Conservation (phyloP, 2,329 filamentous ascomycete genomes). For the Penicillium sp. region DNA sequence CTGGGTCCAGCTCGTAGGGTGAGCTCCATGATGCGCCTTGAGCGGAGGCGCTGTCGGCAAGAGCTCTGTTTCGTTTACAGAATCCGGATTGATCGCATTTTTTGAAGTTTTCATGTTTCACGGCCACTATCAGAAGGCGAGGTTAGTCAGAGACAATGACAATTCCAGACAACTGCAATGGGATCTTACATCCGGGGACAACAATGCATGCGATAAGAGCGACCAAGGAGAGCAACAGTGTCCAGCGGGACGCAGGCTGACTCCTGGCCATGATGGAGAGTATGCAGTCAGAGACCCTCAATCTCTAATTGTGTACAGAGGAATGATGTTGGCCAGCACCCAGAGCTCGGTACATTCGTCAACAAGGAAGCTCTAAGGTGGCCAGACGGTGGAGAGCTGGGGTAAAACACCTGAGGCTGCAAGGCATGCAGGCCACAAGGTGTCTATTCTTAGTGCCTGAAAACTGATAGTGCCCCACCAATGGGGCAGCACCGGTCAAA, state of each 20-base stretch:
- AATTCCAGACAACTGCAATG: background rate
- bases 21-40: conserved; percentile 66
- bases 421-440: conserved; percentile 15
- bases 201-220: conserved; percentile 57
- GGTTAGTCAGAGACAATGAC: conserved; percentile 3
- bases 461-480: conserved; percentile 23
- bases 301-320: conserved; percentile 22
- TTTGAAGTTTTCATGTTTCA: conserved; percentile 97
- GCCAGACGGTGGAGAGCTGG: conserved; percentile 32
- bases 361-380: conserved; percentile 31
- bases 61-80: conserved; percentile 88
- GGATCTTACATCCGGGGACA: conserved; percentile 57
- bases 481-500: conserved; percentile 14
- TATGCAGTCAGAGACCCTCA: conserved; percentile 33
- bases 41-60: conserved; percentile 69
- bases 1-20: conserved; percentile 70
- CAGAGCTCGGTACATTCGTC: conserved; percentile 14
- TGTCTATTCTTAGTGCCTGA: conserved; percentile 2
- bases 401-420: conserved; percentile 24
- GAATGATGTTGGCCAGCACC: conserved; percentile 30
- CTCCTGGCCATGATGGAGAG: conserved; percentile 47
- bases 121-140: conserved; percentile 54
- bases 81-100: conserved; percentile 94
- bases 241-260: conserved; percentile 58
- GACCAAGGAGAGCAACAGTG: conserved; percentile 57